Conservation (phyloP, 306 rosid species). For the Notholithocarpus densiflorus region DNA sequence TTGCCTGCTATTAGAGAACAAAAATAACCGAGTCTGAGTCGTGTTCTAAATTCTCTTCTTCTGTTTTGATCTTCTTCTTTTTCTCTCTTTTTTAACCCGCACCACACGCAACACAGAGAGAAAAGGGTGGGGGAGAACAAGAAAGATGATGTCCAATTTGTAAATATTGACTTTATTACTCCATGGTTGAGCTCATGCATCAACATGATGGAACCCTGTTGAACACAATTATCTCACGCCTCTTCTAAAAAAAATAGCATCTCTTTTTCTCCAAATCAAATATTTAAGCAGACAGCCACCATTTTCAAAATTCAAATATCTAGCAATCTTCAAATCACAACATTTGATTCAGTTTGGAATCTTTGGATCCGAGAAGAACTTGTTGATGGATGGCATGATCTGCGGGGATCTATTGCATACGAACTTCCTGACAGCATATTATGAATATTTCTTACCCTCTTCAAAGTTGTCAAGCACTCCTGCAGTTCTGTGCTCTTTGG, state of each 20-base stretch:
- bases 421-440: constrained; percentile 47
- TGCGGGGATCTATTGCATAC: constrained; percentile 55
- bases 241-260: background rate
- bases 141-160: background rate
- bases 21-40: background rate
- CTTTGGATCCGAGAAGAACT: constrained; percentile 74
- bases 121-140: background rate
- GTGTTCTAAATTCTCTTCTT: background rate
- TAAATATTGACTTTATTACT: background rate
- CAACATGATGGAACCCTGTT: background rate
- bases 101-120: background rate
- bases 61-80: background rate
- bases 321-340: background rate
- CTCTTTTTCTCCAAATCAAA: background rate
- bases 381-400: constrained; percentile 88
- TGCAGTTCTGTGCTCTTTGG: constrained; percentile 47
- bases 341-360: constrained; percentile 24
- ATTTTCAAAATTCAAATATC: background rate
- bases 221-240: background rate
- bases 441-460: constrained; percentile 47
- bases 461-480: constrained; percentile 71
- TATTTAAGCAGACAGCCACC: constrained; percentile 5
- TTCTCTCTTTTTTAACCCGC: background rate
- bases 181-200: background rate
- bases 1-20: background rate